Base-by-base conservation (phyloP, 2,329 filamentous ascomycete genomes). In the Xylariales sp. region DNA sequence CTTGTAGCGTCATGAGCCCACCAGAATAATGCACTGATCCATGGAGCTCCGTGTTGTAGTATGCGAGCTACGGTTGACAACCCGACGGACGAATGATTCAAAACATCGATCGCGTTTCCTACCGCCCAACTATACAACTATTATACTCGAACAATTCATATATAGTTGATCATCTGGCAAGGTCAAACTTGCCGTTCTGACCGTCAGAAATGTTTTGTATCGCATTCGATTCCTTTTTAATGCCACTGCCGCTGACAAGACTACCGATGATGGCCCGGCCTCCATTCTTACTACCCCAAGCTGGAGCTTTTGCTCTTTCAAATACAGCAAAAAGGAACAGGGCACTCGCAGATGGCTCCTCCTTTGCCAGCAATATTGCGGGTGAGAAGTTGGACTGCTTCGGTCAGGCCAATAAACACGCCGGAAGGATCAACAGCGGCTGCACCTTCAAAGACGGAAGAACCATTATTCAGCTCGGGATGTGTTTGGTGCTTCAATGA, bases 281-380 rank as follows among this genome's bases (percentile, higher is more conserved):
- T 41, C 56, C 18, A 30, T 32, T 18, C 56, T 60, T 14, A 23
- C 48, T 34, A 64, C 54, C 1, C 62, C 62, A 12, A 60, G 55
- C 5, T 65, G 62, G 62, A 53, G 10, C 7, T 14, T 65, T 8
- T 32, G 50, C 2, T 60, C 49, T 34, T 65, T 65, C 9, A 7
- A n/a, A 7, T 65, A 65, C 14, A 16, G n/a, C 23, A 14, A 32
- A 39, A 39, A 18, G 7, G 12, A 30, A 41, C 10, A 12, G 5
- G 0, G n/a, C 14, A 6, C 23, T 48, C 16, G 54, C 49, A 7
- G 56, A 55, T 12, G 46, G 36, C 16, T 65, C 60, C n/a, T 41
- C 34, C 18, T 48, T 65, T 23, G 41, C 55, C 12, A 43, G 41
- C 32, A 60, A 65, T 28, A 49, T 18, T 1, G 39, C 34, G 16